phyloP scores from a whole-genome alignment of 2,329 filamentous ascomycete genomes.

The Pleomassaria siparia region DNA sequence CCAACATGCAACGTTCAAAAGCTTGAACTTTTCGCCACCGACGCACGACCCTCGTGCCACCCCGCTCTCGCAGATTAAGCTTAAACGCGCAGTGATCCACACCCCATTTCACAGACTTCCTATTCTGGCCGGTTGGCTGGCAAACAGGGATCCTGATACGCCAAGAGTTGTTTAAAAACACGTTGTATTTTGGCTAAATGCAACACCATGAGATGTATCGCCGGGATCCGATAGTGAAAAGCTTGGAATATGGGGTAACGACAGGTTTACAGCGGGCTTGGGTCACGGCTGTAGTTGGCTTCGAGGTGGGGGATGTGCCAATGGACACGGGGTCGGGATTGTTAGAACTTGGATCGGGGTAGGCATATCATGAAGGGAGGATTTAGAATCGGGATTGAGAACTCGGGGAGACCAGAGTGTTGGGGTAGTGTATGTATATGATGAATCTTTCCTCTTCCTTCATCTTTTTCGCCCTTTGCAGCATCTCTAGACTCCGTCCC shows the following conservation, averaged over 20 bases:
- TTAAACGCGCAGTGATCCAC: constrained; percentile 11
- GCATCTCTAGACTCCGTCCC: not conserved
- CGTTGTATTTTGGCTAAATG: constrained; percentile 3
- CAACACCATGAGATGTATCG: too few species aligned
- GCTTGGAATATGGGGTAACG: not conserved
- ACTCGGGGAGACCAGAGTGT: too few species aligned
- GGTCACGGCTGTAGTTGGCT: not conserved
- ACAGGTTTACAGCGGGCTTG: not conserved
- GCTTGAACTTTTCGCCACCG: constrained; percentile 3
- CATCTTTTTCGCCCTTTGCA: not conserved
- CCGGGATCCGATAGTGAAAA: not conserved
- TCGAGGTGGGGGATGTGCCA: not conserved
- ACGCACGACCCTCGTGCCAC: constrained; percentile 1
- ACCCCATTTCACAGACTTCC: constrained; percentile 1
- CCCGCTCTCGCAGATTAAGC: constrained; percentile 9
- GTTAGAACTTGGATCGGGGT: too few species aligned
- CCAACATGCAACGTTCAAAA: not conserved
- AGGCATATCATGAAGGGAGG: too few species aligned
- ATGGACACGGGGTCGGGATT: not conserved
- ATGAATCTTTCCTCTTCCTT: not conserved
- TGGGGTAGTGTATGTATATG: not conserved
- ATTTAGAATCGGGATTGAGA: not conserved
- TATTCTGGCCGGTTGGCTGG: not conserved
- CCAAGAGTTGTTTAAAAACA: not conserved
- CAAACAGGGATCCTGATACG: not conserved